Evolutionary conservation across 148 eudicot species (phyloP).

Genomic region (Arctostaphylos glauca): DNA sequence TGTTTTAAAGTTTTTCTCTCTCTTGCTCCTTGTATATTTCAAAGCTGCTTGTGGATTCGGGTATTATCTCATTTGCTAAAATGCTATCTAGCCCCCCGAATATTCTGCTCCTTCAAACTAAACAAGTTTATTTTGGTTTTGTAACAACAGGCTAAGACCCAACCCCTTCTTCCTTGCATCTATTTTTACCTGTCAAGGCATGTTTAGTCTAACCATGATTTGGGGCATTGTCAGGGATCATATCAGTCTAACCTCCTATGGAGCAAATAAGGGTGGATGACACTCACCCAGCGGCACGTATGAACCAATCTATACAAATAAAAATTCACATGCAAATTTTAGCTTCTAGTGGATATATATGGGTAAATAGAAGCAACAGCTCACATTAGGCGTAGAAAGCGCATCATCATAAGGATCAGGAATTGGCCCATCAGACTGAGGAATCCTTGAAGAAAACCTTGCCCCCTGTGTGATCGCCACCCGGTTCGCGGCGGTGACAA

Average conservation of each 20-base stretch:
- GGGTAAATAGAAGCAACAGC: constrained; percentile 15
- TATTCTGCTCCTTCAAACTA: too few relatives aligned
- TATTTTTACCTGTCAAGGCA: neutral
- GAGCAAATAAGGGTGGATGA: neutral
- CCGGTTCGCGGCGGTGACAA: constrained; percentile 17
- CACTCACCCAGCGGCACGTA: neutral
- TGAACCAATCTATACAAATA: neutral
- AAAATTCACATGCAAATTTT: neutral
- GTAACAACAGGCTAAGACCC: neutral
- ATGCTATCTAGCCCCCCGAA: too few relatives aligned
- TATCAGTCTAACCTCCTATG: neutral
- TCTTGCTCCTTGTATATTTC: too few relatives aligned
- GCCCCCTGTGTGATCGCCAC: constrained; percentile 23
- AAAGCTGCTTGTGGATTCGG: too few relatives aligned
- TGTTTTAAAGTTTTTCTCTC: too few relatives aligned
- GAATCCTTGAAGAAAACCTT: constrained; percentile 47
- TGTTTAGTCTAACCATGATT: neutral
- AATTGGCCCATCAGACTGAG: constrained; percentile 82
- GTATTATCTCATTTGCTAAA: too few relatives aligned
- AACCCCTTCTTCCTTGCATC: neutral
- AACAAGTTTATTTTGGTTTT: neutral
- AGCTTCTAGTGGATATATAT: neutral
- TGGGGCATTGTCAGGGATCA: neutral
- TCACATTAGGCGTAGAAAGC: constrained; percentile 92
- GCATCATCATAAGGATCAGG: constrained; percentile 90